Conservation (phyloP, 2,329 filamentous ascomycete genomes). For the Malbranchea zuffiana region DNA sequence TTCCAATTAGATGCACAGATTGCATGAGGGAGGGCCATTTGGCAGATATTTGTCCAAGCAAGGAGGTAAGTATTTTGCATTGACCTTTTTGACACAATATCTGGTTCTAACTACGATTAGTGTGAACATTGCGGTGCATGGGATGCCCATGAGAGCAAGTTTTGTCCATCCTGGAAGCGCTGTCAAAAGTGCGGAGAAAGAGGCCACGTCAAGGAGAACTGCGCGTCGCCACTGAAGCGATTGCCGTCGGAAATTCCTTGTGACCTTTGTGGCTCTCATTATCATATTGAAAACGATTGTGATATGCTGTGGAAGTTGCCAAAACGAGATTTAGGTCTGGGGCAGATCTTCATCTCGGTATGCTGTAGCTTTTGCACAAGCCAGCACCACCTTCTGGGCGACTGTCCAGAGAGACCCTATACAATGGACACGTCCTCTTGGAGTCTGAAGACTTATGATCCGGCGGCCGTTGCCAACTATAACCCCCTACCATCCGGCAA, state of each 20-base stretch:
- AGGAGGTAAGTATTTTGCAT: slow-evolving; percentile 27
- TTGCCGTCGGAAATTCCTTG: slow-evolving; percentile 47
- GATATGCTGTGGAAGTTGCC: slow-evolving; percentile 46
- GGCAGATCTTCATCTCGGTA: slow-evolving; percentile 31
- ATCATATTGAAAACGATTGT: slow-evolving; percentile 52
- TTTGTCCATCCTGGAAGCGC: slow-evolving; percentile 32
- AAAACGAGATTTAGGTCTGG: slow-evolving; percentile 17
- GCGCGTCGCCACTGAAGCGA: slow-evolving; percentile 48
- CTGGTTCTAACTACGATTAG: slow-evolving; percentile 15
- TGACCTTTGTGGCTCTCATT: slow-evolving; percentile 45
- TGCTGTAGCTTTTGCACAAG: slow-evolving; percentile 37
- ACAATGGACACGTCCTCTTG: slow-evolving; percentile 28
- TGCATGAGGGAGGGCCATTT: slow-evolving; percentile 36
- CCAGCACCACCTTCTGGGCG: slow-evolving; percentile 34
- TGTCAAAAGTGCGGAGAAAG: slow-evolving; percentile 50
- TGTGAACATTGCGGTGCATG: slow-evolving; percentile 36
- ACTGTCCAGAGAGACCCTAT: slow-evolving; percentile 30
- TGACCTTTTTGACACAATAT: background rate
- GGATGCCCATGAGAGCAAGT: slow-evolving; percentile 30
- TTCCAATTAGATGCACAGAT: slow-evolving; percentile 33
- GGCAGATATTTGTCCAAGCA: slow-evolving; percentile 32
- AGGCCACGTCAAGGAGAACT: slow-evolving; percentile 46
- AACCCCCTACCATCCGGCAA: slow-evolving; percentile 20
- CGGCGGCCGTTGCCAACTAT: slow-evolving; percentile 30
- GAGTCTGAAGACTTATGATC: slow-evolving; percentile 29